A percentile compares a stretch with the other conserved stretches of the same genome.
Evolutionary conservation across 2,329 filamentous ascomycete genomes (phyloP).

Genomic region (Hymenotorrendiella dingleyae): DNA sequence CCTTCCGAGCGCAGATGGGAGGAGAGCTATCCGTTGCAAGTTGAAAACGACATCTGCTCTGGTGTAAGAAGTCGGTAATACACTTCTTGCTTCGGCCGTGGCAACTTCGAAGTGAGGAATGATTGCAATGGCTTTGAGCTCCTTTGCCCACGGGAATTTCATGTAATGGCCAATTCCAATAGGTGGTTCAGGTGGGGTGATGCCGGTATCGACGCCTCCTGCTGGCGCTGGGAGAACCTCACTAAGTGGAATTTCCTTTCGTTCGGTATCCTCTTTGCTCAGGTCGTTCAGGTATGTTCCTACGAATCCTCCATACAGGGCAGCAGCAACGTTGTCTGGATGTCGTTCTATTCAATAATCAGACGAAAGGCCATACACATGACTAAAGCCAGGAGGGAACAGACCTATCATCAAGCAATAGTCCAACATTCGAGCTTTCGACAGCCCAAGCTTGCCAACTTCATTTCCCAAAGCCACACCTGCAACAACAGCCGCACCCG

Average conservation of each 20-base stretch:
- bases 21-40: constrained; percentile 83
- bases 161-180: constrained; percentile 91
- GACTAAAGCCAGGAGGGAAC: constrained; percentile 21
- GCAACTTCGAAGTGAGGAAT: constrained; percentile 94
- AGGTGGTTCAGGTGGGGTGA: constrained; percentile 82
- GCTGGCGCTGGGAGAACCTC: constrained; percentile 89
- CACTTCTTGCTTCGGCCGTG: constrained; percentile 84
- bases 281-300: constrained; percentile 94
- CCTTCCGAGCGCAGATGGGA: constrained; percentile 83
- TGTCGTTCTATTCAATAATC: constrained; percentile 57
- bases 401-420: constrained; percentile 94
- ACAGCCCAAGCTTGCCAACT: constrained; percentile 72
- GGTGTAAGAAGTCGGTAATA: constrained; percentile 74
- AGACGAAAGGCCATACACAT: not conserved
- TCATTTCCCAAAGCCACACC: constrained; percentile 91
- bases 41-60: constrained; percentile 86
- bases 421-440: constrained; percentile 80
- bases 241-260: constrained; percentile 88
- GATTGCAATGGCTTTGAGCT: constrained; percentile 95
- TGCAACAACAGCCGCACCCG: constrained; percentile 89
- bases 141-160: constrained; percentile 86
- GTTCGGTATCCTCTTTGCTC: constrained; percentile 78
- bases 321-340: constrained; percentile 91
- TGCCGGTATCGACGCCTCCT: constrained; percentile 84
- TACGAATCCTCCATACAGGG: constrained; percentile 92